Evolutionary conservation across 2,329 filamentous ascomycete species (phyloP), one percentile per base, ranked within the genome.

Genomic region (Pseudogymnoascus sp.): DNA sequence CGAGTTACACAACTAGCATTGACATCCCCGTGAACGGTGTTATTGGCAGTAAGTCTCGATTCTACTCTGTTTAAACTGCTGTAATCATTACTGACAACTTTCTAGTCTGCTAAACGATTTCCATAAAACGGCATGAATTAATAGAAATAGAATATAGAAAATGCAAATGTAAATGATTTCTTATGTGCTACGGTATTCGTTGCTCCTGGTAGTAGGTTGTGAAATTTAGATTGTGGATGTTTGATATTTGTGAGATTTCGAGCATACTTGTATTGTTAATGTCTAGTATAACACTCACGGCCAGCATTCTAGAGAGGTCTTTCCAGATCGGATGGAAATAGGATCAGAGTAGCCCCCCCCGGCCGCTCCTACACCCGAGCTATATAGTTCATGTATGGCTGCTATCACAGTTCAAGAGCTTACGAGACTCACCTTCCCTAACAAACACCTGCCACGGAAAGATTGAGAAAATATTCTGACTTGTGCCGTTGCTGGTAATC

Each of bases 21-120:
- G 74, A 76, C 60, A 75, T 76, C 66, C 75, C 74, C 0, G 71
- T 77, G 44, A 75, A 75, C 47, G 75, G 75, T 47, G 42, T 47
- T 47, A 47, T 47, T 2, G 42, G 42, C 42, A 47, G 42, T 47
- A 47, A 47, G 42, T 47, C 11, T 47, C 6, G 2, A 47, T 47
- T 23, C 10, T 47, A 15, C 10, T 15, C 4, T 23, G 10, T 15
- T 19, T 47, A 8, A 3, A 15, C 11, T 23, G 8, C 11, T 21
- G 11, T 8, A 7, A 21, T 9, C 11, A 47, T 47, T 9, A 23
- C 42, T 47, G 21, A 47, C 21, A 47, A 47, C 42, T 23, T 47
- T 1, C 0, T 23, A 47, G 42, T 47, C 19, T 47, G 42, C 5
- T 47, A 47, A 47, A 23, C 42, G 19, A 23, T 23, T 3, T 47